Evolutionary conservation across 495 filamentous ascomycete species (phyloP), one percentile per base, ranked within the genome.

Genomic region (Hypomontagnella monticulosa): DNA sequence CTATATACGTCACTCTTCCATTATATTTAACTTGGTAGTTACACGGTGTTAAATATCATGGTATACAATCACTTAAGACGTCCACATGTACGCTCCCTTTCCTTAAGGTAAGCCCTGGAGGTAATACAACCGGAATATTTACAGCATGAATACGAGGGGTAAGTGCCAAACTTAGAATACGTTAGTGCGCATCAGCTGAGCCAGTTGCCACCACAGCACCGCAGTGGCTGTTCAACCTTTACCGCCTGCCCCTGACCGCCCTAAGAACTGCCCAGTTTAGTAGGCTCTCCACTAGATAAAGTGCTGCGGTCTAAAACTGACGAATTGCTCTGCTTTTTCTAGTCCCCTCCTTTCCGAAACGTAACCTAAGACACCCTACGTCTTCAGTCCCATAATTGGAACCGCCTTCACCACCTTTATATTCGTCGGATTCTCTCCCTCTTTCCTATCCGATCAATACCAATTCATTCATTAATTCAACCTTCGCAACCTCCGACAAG

Each of bases 321-420:
- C 66, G 66, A 70, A 66, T 70, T 36, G 37, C 40, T 42, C 42
- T 38, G 11, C 47, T 40, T 6, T 43, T 19, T 32, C 47, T 52
- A 11, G 50, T 54, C 61, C 57, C 61, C 53, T 61, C 61, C 57
- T 66, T 70, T 70, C 60, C 69, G 69, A 71, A 71, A 71, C 69
- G 46, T 60, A 69, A 68, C 69, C 60, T 71, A 71, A 71, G 64
- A 71, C 69, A 63, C 40, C 56, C 42, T 43, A 27, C 32, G 66
- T 51, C 48, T 63, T 37, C 66, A 58, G 61, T 65, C 61, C 66
- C 66, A 61, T 70, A 66, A 66, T 61, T 27, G 2, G 23, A 6
- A 27, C 23, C 23, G 6, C 23, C 23, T 27, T 54, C 47, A 42
- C 40, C 52, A 54, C 49, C 51, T 54, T 59, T 63, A 56, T 63